These are phyloP conservation scores for Naganishia albida DNA, from an alignment of 1,284 basidiomycete genomes.

Conservation along the genomic window DNA sequence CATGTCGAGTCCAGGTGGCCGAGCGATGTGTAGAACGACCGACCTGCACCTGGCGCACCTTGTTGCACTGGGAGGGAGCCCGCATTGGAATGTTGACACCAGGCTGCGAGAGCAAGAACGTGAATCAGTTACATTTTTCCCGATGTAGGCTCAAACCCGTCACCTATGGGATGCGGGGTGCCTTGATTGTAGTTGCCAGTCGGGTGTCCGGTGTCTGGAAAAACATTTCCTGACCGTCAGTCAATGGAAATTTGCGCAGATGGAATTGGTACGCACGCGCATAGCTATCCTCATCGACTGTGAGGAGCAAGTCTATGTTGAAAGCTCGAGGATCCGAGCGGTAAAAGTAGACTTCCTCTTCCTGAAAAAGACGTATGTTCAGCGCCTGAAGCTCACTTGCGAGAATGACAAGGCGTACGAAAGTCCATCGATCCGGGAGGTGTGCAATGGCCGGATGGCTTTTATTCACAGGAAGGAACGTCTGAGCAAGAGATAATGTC, in stretches of 20 bases:
- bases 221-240: not conserved
- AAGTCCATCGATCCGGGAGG: slow-evolving; percentile 66
- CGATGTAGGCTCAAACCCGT: slow-evolving; percentile 1
- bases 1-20: slow-evolving; percentile 69
- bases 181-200: slow-evolving; percentile 45
- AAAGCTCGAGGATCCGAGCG: slow-evolving; percentile 71
- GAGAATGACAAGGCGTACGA: slow-evolving; percentile 36
- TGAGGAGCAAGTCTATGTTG: slow-evolving; percentile 59
- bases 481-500: slow-evolving; percentile 54
- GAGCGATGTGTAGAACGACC: slow-evolving; percentile 77
- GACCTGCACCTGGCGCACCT: slow-evolving; percentile 59
- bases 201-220: slow-evolving; percentile 43
- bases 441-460: slow-evolving; percentile 67
- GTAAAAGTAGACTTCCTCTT: slow-evolving; percentile 67
- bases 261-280: not conserved
- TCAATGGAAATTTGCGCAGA: not conserved
- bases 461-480: slow-evolving; percentile 63
- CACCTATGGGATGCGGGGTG: slow-evolving; percentile 51
- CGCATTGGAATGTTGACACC: slow-evolving; percentile 71
- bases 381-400: too few species aligned
- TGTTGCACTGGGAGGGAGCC: slow-evolving; percentile 56
- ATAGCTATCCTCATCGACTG: slow-evolving; percentile 69
- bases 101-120: slow-evolving; percentile 58
- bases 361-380: slow-evolving; percentile 33
- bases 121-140: not conserved